Evolutionary conservation across 2,329 filamentous ascomycete species (phyloP), one percentile per base, ranked within the genome.

Genomic region (Fusarium sp.): DNA sequence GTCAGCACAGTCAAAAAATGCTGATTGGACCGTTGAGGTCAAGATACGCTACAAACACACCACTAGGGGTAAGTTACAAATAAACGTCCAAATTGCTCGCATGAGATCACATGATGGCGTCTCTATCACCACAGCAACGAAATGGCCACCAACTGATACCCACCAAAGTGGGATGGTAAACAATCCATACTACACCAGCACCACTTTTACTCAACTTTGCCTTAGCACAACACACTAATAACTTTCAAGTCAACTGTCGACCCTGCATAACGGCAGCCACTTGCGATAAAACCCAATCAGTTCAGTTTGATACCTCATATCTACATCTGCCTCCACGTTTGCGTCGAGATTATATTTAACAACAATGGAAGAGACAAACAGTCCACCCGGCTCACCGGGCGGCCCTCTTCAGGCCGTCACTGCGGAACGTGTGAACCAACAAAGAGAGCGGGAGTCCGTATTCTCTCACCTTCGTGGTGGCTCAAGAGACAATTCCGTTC

Each of bases 351-450:
- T 42, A 58, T n/a, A 53, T 44, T 42, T 30, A 24, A 20, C 39
- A 61, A 59, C 60, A 65, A 77, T 77, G 75, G 73, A 74, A 55
- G 60, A 73, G 45, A 55, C 69, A 72, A 65, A 80, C 71, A 88
- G 86, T 79, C 86, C 85, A 74, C 83, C 86, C 68, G 86, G 86
- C 76, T 88, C 89, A 69, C 85, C 88, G 31, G 86, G 85, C 68
- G 85, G 86, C 72, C 88, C 91, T 58, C 84, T 93, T 54, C 88
- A 90, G 71, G 84, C 87, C 39, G 84, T 88, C 57, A 91, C 91
- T 26, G 90, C 91, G 15, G 90, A 92, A 75, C 90, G 91, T 77
- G 85, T 88, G 65, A 91, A 92, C 78, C 84, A 86, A 71, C 79
- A 81, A 60, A 78, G 82, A 42, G 81, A 81, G 50, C 79, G 82